phyloP scores from a whole-genome alignment of 2,329 filamentous ascomycete species.

The Ophiosphaerella korrae region DNA sequence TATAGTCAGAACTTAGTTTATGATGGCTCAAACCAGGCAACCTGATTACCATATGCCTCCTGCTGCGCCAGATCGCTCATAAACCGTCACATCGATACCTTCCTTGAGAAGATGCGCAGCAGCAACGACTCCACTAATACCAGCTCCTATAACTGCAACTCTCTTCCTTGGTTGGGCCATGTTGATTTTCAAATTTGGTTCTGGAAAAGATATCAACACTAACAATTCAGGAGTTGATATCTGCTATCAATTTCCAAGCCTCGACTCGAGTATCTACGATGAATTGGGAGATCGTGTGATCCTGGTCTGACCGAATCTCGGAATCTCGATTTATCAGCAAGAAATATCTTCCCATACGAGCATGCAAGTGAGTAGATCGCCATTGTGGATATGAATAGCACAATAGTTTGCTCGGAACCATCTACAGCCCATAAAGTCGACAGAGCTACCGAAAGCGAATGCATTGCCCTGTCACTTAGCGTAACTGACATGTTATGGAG shows the following conservation, averaged over 20 bases:
- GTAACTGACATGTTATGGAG: neutral
- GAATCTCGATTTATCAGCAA: constrained; percentile 11
- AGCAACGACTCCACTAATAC: constrained; percentile 44
- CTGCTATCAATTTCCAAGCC: no score
- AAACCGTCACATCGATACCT: constrained; percentile 57
- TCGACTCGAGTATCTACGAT: neutral
- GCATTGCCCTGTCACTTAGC: neutral
- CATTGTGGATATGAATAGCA: constrained; percentile 28
- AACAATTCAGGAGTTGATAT: neutral
- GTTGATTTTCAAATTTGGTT: neutral
- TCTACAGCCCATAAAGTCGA: no score
- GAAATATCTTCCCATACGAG: neutral
- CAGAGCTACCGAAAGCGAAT: no score
- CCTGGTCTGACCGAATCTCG: neutral
- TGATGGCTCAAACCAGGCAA: neutral
- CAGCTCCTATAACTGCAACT: constrained; percentile 45
- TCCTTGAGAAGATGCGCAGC: constrained; percentile 43
- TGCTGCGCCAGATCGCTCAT: constrained; percentile 58
- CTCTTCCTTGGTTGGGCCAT: constrained; percentile 14
- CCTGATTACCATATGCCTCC: constrained; percentile 62
- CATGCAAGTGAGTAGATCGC: constrained; percentile 6
- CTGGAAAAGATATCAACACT: neutral
- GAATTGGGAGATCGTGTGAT: no score
- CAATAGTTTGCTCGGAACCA: constrained; percentile 12
- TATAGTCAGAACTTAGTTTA: neutral